Percentiles rank a stretch among this genome's conserved stretches.
Conservation (phyloP, 2,329 filamentous ascomycete species). For the Ophiostoma piceae region DNA sequence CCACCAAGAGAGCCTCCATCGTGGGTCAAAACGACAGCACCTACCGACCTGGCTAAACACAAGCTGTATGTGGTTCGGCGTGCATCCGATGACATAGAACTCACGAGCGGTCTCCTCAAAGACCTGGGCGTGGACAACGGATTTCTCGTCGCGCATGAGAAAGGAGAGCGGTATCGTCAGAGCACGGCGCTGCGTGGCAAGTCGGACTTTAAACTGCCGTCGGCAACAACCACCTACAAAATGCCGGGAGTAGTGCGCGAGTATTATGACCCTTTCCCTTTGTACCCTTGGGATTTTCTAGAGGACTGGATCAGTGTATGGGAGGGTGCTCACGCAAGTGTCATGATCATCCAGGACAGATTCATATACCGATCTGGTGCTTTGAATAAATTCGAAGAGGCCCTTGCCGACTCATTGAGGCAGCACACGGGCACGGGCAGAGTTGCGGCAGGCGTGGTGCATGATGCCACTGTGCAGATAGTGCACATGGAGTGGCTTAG, state of each 20-base stretch:
- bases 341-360: conserved; percentile 28
- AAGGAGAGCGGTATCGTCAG: conserved; percentile 27
- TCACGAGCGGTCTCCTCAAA: not conserved
- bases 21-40: not conserved
- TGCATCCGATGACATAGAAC: conserved; percentile 25
- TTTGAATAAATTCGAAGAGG: conserved; percentile 26
- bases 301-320: conserved; percentile 33
- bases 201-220: too few relatives aligned
- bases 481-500: conserved; percentile 36
- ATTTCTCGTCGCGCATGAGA: conserved; percentile 34
- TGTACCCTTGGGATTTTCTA: too few relatives aligned
- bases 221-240: not conserved
- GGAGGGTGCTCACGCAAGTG: conserved; percentile 30
- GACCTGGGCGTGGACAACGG: conserved; percentile 31
- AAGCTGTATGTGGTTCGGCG: conserved; percentile 29
- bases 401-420: conserved; percentile 29
- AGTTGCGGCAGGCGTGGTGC: conserved; percentile 19
- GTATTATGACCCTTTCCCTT: conserved; percentile 19
- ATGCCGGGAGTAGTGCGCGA: not conserved
- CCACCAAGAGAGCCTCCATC: not conserved
- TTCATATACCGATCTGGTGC: not conserved
- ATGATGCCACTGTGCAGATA: not conserved
- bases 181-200: not conserved
- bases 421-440: too few relatives aligned
- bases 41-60: not conserved